Percentiles rank a stretch among this genome's conserved stretches.
These are phyloP conservation scores for Ustilago shanxiensis DNA, from an alignment of 1,284 basidiomycete species.

Conservation along the genomic window DNA sequence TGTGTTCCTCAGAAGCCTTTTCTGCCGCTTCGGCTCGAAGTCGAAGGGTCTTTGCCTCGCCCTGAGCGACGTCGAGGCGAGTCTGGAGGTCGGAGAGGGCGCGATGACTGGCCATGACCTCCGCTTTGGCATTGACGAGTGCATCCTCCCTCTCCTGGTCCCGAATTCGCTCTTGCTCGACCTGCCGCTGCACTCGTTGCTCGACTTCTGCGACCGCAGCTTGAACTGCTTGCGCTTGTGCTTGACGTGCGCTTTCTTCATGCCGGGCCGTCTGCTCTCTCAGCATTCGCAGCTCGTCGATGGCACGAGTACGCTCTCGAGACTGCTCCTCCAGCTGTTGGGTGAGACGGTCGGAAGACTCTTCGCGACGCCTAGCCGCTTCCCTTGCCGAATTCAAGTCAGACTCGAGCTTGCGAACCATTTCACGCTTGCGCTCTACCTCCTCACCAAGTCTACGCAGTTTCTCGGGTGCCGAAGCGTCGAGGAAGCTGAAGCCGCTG, in stretches of 20 bases:
- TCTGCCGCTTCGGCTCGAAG: slow-evolving; percentile 34
- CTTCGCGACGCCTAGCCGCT: slow-evolving; percentile 20
- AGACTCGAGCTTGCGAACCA: slow-evolving; percentile 28
- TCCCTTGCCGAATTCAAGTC: slow-evolving; percentile 21
- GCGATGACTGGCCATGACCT: slow-evolving; percentile 29
- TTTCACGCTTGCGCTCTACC: slow-evolving; percentile 30
- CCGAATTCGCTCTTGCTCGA: slow-evolving; percentile 27
- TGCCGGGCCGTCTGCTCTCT: slow-evolving; percentile 14
- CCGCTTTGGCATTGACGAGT: slow-evolving; percentile 33
- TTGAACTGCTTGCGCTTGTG: slow-evolving; percentile 21
- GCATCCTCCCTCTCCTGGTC: slow-evolving; percentile 37
- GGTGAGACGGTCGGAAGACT: slow-evolving; percentile 26
- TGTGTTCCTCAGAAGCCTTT: slow-evolving; percentile 24
- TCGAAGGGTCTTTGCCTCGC: slow-evolving; percentile 23
- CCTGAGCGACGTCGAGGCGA: slow-evolving; percentile 18
- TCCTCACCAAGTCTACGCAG: slow-evolving; percentile 37
- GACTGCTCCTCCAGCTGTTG: slow-evolving; percentile 40
- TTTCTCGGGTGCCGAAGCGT: slow-evolving; percentile 41
- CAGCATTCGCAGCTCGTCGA: slow-evolving; percentile 20
- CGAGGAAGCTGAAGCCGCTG: slow-evolving; percentile 52
- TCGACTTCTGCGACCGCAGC: slow-evolving; percentile 33
- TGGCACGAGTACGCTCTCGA: slow-evolving; percentile 27
- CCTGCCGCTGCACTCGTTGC: slow-evolving; percentile 21
- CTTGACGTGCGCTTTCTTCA: slow-evolving; percentile 22
- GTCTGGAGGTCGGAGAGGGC: slow-evolving; percentile 24